Evolutionary conservation across 2,329 filamentous ascomycete species (phyloP).

Genomic region (Penicillium sp.): DNA sequence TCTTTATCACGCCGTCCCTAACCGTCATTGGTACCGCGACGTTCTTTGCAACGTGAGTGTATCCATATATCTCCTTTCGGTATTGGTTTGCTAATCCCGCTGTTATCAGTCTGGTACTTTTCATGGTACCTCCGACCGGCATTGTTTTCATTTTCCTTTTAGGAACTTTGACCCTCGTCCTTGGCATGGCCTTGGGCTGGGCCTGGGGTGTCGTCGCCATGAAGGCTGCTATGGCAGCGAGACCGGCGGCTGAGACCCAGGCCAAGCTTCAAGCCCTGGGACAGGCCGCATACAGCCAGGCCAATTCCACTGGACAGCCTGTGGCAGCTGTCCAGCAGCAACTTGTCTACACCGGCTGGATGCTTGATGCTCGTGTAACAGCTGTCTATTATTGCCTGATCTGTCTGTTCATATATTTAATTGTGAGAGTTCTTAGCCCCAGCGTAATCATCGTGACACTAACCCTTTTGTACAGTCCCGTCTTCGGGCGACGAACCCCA

Average conservation of each 20-base stretch:
- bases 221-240: constrained; percentile 41
- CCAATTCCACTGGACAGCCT: constrained; percentile 27
- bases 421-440: constrained; percentile 16
- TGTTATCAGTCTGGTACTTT: constrained; percentile 30
- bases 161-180: constrained; percentile 35
- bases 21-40: constrained; percentile 37
- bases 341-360: constrained; percentile 39
- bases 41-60: constrained; percentile 37
- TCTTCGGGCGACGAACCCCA: constrained; percentile 40
- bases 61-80: background rate
- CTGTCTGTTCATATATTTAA: constrained; percentile 40
- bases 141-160: constrained; percentile 43
- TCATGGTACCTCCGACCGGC: constrained; percentile 40
- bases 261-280: constrained; percentile 30
- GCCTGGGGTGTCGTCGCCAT: constrained; percentile 44
- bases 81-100: constrained; percentile 8
- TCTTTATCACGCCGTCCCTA: constrained; percentile 42
- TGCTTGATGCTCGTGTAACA: constrained; percentile 43
- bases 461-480: constrained; percentile 27
- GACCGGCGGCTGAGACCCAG: constrained; percentile 35
- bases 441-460: background rate
- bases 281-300: constrained; percentile 25
- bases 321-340: constrained; percentile 26
- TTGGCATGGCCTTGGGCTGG: constrained; percentile 44
- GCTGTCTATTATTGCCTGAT: constrained; percentile 34